phyloP scores from a whole-genome alignment of 2,329 filamentous ascomycete genomes.

The Aureobasidium sp. region DNA sequence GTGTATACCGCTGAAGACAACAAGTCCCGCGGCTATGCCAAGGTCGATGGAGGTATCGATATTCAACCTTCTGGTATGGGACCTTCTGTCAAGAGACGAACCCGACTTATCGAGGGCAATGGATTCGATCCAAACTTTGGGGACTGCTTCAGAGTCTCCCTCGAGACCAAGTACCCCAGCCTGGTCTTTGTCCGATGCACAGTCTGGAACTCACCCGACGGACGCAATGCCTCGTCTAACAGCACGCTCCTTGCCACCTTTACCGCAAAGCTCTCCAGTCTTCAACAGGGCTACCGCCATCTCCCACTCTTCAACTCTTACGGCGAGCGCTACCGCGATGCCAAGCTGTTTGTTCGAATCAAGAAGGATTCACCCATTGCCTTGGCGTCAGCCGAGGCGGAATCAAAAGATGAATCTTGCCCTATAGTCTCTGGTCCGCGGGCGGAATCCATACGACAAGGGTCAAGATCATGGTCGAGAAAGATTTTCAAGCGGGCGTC shows the following conservation, averaged over 20 bases:
- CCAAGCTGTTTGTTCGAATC: slow-evolving; percentile 86
- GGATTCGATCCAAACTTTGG: slow-evolving; percentile 91
- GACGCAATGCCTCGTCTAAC: slow-evolving; percentile 57
- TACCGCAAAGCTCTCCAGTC: slow-evolving; percentile 81
- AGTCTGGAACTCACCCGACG: slow-evolving; percentile 78
- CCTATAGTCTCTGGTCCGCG: slow-evolving; percentile 25
- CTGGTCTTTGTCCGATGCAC: slow-evolving; percentile 91
- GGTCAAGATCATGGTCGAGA: slow-evolving; percentile 34
- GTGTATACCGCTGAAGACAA: slow-evolving; percentile 84
- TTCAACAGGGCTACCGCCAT: slow-evolving; percentile 89
- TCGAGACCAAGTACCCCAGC: slow-evolving; percentile 91
- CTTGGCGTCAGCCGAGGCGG: slow-evolving; percentile 25
- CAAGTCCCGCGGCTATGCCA: slow-evolving; percentile 66
- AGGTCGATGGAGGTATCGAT: slow-evolving; percentile 59
- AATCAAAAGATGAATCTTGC: slow-evolving; percentile 23
- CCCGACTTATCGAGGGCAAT: slow-evolving; percentile 75
- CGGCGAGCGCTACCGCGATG: slow-evolving; percentile 90
- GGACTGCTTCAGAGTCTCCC: slow-evolving; percentile 67
- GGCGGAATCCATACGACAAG: slow-evolving; percentile 25
- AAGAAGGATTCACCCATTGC: slow-evolving; percentile 46
- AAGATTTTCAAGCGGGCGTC: slow-evolving; percentile 39
- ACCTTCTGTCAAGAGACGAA: slow-evolving; percentile 69
- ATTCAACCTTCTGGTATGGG: slow-evolving; percentile 61
- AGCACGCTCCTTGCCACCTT: slow-evolving; percentile 70
- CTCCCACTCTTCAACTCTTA: slow-evolving; percentile 81